Base-by-base conservation (phyloP, 1,139 yeast genomes). In the Sugiyamaella grinbergsii region DNA sequence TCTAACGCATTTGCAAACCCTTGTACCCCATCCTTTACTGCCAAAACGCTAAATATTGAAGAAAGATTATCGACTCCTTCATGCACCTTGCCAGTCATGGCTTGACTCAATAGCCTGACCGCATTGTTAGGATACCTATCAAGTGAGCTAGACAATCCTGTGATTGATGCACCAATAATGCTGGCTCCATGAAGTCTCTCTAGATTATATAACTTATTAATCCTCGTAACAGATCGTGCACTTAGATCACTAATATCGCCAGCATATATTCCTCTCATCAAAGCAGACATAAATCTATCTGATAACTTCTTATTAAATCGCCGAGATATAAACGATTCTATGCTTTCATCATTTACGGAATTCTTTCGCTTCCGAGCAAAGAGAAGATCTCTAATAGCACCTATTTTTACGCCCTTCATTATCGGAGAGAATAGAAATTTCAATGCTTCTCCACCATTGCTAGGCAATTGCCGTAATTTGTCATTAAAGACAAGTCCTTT, bases 211-310 rank as follows among this genome's bases (percentile, higher is more conserved):
- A 88, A 62, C 11, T 69, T 56, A 49, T 61, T 63, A 36, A 69
- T 56, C 15, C 70, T 53, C 0, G 69, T 61, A 15, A 85, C 77
- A 1, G 85, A 73, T 19, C 78, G 71, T 0, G 85, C 81, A 68
- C 96, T 86, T 41, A 93, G 70, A 53, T 79, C 73, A 8, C 76
- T 64, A 2, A 82, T 76, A 66, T 91, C 95, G 1, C 95, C 97
- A 4, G 96, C 97, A 66, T 90, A 93, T 1, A 93, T 82, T 0
- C 98, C 98, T 62, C 90, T 90, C 63, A 85, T 73, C 3, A 91
- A 71, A 0, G 96, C 98, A 66, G 96, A 87, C 15, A 85, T 69
- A 11, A 93, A 70, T 51, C 86, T 82, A 46, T 80, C 78, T 1
- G 88, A 77, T 5, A 89, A 56, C 1, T 67, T 64, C 4, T 76